Evolutionary conservation across 164 flowering plant genomes (phyloP).

Genomic region (Vitis labrusca): DNA sequence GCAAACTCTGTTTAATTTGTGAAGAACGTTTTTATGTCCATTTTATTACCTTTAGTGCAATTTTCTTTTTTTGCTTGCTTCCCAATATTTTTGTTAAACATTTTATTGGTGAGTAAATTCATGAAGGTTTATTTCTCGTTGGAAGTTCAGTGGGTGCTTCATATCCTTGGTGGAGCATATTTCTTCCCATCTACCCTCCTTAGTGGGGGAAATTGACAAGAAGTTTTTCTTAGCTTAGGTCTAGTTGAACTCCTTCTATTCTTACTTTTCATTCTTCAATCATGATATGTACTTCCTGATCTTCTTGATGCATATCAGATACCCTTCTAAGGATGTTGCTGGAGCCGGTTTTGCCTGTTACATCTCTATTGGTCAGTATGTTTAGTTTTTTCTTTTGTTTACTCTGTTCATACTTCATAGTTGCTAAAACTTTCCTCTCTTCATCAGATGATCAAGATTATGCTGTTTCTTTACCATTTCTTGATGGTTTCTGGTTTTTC

Average conservation of each 20-base stretch:
- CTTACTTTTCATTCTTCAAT: neutral
- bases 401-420: neutral
- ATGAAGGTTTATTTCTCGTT: neutral
- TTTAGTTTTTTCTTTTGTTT: neutral
- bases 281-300: constrained; percentile 2
- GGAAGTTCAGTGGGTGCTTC: neutral
- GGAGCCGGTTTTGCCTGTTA: constrained; percentile 28
- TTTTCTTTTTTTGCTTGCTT: neutral
- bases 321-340: constrained; percentile 29
- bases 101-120: neutral
- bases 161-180: neutral
- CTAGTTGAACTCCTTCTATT: neutral
- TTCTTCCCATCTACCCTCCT: neutral
- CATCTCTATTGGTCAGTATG: constrained; percentile 24
- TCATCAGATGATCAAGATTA: neutral
- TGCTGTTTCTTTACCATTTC: neutral
- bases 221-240: neutral
- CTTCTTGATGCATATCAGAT: constrained; percentile 22
- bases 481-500: neutral
- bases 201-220: neutral
- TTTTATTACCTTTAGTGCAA: too few relatives aligned
- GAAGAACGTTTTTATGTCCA: neutral
- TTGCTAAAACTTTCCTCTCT: neutral
- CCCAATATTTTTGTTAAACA: neutral
- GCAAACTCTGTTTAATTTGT: neutral